Conservation (phyloP, 805 yeast genomes). For the Candida pseudofarinosa region DNA sequence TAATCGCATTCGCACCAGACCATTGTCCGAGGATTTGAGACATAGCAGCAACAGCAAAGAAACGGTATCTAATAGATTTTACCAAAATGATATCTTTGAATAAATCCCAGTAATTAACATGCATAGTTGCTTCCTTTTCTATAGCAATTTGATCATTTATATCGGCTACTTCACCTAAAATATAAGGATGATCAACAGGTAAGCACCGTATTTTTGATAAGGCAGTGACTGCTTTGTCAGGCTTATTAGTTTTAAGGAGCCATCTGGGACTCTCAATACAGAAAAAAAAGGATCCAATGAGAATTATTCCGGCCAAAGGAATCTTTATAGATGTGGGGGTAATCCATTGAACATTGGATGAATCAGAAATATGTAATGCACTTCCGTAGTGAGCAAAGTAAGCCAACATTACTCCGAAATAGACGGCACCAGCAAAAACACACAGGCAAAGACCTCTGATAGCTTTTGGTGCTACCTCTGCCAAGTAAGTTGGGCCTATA, state of each 20-base stretch:
- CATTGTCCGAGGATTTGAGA: conserved; percentile 53
- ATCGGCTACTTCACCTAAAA: conserved; percentile 48
- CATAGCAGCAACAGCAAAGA: conserved; percentile 35
- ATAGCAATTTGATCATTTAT: conserved; percentile 43
- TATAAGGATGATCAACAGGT: conserved; percentile 45
- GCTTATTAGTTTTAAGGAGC: conserved; percentile 40
- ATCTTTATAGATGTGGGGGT: conserved; percentile 48
- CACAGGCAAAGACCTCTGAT: conserved; percentile 51
- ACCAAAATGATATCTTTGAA: conserved; percentile 32
- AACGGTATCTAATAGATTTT: conserved; percentile 43
- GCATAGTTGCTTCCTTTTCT: conserved; percentile 27
- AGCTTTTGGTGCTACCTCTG: conserved; percentile 50
- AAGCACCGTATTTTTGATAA: conserved; percentile 43
- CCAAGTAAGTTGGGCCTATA: conserved; percentile 51
- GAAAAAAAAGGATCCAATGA: conserved; percentile 37
- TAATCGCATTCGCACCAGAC: conserved; percentile 56
- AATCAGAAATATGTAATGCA: conserved; percentile 38
- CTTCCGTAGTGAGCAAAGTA: conserved; percentile 52
- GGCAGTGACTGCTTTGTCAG: conserved; percentile 36
- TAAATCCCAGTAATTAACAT: conserved; percentile 16
- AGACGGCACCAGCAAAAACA: conserved; percentile 55
- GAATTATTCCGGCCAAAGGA: conserved; percentile 43
- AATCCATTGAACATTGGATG: conserved; percentile 45
- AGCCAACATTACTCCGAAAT: conserved; percentile 48
- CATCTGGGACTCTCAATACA: conserved; percentile 51